Percentiles rank a stretch among this genome's conserved stretches.
These are phyloP conservation scores for Rhizopus delemar DNA, from an alignment of 371 early-diverging fungal genomes.

Conservation along the genomic window DNA sequence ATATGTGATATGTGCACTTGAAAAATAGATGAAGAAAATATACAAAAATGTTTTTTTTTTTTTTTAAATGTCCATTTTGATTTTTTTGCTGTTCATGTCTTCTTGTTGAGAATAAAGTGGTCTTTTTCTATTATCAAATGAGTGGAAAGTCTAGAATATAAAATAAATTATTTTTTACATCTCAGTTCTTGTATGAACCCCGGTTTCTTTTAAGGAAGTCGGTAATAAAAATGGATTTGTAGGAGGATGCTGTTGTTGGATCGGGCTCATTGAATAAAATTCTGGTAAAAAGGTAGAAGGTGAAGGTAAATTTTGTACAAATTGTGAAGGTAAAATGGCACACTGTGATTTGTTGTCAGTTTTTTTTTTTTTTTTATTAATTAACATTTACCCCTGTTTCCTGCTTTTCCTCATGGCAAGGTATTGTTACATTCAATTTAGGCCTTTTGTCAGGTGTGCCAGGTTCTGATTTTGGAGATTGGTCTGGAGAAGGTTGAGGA, in stretches of 20 bases:
- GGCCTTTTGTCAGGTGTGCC: slow-evolving; percentile 41
- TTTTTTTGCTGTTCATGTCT: slow-evolving; percentile 2
- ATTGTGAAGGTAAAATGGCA: slow-evolving; percentile 56
- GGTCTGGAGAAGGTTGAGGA: slow-evolving; percentile 20
- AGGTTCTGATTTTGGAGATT: slow-evolving; percentile 27
- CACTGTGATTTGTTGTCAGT: slow-evolving; percentile 21
- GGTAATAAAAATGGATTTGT: slow-evolving; percentile 19
- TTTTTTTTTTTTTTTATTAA: neutral
- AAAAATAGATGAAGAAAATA: neutral
- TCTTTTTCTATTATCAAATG: slow-evolving; percentile 9
- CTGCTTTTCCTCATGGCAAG: slow-evolving; percentile 11
- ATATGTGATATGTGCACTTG: neutral
- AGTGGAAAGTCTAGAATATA: neutral
- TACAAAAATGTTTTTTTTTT: neutral
- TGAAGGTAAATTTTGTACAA: slow-evolving; percentile 76
- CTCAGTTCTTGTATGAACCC: slow-evolving; percentile 7
- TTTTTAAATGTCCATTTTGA: neutral
- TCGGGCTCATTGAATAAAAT: slow-evolving; percentile 60
- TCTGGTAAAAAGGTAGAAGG: slow-evolving; percentile 77
- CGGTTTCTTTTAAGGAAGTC: slow-evolving; percentile 15
- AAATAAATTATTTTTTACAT: no score
- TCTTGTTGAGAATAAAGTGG: slow-evolving; percentile 4
- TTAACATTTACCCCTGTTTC: slow-evolving; percentile 6
- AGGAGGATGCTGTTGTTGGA: slow-evolving; percentile 17
- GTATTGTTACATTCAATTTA: slow-evolving; percentile 53